Conservation (phyloP, 495 filamentous ascomycete species). For the Saxophila tyrrhenica region DNA sequence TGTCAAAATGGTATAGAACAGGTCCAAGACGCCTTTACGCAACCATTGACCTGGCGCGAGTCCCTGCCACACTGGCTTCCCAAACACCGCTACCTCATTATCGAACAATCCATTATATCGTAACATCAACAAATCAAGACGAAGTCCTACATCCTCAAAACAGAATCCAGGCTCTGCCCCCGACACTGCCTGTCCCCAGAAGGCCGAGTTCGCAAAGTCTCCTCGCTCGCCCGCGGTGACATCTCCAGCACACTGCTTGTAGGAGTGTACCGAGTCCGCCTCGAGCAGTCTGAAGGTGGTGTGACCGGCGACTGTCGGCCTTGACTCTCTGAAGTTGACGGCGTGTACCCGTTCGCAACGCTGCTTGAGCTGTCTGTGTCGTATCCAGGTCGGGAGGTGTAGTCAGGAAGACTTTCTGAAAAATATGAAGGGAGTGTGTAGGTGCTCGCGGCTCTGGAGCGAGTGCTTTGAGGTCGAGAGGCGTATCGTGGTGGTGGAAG, state of each 20-base stretch:
- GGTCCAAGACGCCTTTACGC: background rate
- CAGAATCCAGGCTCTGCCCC: background rate
- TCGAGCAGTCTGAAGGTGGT: background rate
- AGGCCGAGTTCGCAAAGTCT: constrained; percentile 23
- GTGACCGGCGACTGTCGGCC: background rate
- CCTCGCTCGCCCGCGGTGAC: constrained; percentile 25
- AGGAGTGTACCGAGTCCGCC: constrained; percentile 17
- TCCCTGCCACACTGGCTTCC: background rate
- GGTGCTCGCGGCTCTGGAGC: constrained; percentile 1
- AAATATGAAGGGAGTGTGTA: constrained; percentile 15
- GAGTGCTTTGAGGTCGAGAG: background rate
- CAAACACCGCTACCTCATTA: background rate
- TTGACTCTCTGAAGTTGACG: constrained; percentile 11
- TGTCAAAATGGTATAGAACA: background rate
- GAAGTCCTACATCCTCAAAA: background rate
- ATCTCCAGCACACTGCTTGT: constrained; percentile 27
- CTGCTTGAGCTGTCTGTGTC: constrained; percentile 11
- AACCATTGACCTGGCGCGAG: too few species aligned
- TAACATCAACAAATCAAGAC: background rate
- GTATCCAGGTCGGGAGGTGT: constrained; percentile 9
- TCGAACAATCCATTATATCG: background rate
- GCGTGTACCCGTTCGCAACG: constrained; percentile 18
- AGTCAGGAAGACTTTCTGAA: constrained; percentile 12
- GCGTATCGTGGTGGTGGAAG: constrained; percentile 1
- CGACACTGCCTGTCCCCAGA: background rate